phyloP scores from a whole-genome alignment of 2,329 filamentous ascomycete genomes.

The Helminthosporium solani region DNA sequence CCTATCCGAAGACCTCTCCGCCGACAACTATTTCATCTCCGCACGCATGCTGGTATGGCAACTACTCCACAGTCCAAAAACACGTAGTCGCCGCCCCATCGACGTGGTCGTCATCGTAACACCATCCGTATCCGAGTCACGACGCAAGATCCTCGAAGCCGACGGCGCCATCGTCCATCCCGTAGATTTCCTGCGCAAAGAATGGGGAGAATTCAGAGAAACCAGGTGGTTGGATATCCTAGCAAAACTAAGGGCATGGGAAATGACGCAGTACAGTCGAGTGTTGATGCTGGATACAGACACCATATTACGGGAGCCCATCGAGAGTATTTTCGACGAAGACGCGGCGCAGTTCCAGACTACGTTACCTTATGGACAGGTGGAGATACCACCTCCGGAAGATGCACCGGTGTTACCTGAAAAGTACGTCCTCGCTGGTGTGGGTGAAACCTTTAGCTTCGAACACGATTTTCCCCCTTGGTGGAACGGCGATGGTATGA shows the following conservation, averaged over 20 bases:
- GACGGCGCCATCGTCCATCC: slow-evolving; percentile 44
- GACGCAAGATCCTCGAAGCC: slow-evolving; percentile 28
- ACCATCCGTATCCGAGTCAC: slow-evolving; percentile 19
- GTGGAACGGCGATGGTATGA: slow-evolving; percentile 1
- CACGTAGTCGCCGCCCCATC: slow-evolving; percentile 22
- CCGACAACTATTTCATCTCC: slow-evolving; percentile 41
- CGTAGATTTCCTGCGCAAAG: slow-evolving; percentile 32
- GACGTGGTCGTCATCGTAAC: slow-evolving; percentile 43
- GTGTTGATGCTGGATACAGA: slow-evolving; percentile 43
- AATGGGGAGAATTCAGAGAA: slow-evolving; percentile 1
- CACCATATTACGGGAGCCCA: slow-evolving; percentile 28
- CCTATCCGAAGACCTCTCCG: slow-evolving; percentile 5
- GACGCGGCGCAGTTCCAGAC: slow-evolving; percentile 9
- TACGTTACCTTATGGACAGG: not conserved
- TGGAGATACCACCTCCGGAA: not conserved
- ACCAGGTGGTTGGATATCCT: slow-evolving; percentile 21
- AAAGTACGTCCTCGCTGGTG: slow-evolving; percentile 41
- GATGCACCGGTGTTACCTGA: not conserved
- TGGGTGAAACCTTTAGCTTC: slow-evolving; percentile 31
- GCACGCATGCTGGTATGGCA: slow-evolving; percentile 45
- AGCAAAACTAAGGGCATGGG: slow-evolving; percentile 43
- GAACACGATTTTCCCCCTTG: slow-evolving; percentile 36
- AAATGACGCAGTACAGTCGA: slow-evolving; percentile 39
- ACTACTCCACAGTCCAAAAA: slow-evolving; percentile 41
- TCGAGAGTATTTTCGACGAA: slow-evolving; percentile 41